A percentile compares a stretch with the other conserved stretches of the same genome.
phyloP scores from a whole-genome alignment of 2,329 filamentous ascomycete species.

The Didymella arachidicola region DNA sequence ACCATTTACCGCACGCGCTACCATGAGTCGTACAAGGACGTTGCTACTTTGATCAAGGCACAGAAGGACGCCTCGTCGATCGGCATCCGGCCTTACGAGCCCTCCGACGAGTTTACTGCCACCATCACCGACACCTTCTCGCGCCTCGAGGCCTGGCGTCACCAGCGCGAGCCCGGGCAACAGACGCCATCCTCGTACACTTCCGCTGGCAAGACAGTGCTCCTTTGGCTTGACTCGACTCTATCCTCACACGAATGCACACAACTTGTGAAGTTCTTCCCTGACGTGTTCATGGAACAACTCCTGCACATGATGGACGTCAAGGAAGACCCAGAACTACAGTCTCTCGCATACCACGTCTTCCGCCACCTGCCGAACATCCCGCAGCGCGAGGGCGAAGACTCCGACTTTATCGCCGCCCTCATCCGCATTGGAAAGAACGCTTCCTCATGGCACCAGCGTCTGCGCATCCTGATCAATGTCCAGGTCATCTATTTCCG shows the following conservation, averaged over 20 bases:
- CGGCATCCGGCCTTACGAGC: slow-evolving; percentile 83
- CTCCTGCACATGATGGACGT: slow-evolving; percentile 99
- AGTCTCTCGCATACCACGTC: slow-evolving; percentile 93
- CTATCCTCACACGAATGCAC: slow-evolving; percentile 92
- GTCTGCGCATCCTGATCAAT: slow-evolving; percentile 91
- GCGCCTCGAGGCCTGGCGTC: slow-evolving; percentile 85
- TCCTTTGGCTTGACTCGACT: slow-evolving; percentile 93
- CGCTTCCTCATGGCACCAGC: slow-evolving; percentile 92
- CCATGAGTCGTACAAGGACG: slow-evolving; percentile 89
- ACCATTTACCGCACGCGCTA: slow-evolving; percentile 91
- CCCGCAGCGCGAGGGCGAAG: slow-evolving; percentile 86
- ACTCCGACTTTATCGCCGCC: slow-evolving; percentile 81
- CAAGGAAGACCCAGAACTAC: slow-evolving; percentile 95
- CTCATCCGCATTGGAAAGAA: slow-evolving; percentile 87
- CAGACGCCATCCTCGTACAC: slow-evolving; percentile 95
- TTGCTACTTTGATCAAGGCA: slow-evolving; percentile 74
- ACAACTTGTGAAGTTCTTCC: slow-evolving; percentile 89
- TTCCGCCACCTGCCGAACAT: slow-evolving; percentile 97
- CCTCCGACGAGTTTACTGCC: slow-evolving; percentile 74
- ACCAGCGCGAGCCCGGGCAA: slow-evolving; percentile 82
- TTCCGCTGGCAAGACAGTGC: slow-evolving; percentile 91
- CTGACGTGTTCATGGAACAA: slow-evolving; percentile 86
- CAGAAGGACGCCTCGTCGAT: slow-evolving; percentile 84
- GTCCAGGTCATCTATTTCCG: slow-evolving; percentile 99
- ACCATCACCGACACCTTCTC: slow-evolving; percentile 79